Evolutionary conservation across 768 basidiomycete genomes (phyloP).

Genomic region (Pisolithus orientalis): DNA sequence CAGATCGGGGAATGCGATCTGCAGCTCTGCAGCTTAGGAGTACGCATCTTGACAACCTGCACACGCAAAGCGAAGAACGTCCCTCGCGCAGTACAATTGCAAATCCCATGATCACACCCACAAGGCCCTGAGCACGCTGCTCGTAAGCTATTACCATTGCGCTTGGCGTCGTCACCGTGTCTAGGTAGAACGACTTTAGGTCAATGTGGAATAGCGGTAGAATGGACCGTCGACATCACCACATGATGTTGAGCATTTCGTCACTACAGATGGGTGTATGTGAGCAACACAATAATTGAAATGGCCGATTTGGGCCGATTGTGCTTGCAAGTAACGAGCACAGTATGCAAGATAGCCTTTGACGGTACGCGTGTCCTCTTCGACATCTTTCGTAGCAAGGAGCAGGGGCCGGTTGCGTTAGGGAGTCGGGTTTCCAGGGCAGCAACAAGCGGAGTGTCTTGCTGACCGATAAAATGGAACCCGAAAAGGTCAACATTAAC

Average conservation of each 20-base stretch:
- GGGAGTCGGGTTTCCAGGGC: conserved; percentile 49
- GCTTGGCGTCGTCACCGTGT: conserved; percentile 37
- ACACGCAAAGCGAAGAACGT: conserved; percentile 62
- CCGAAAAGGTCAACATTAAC: conserved; percentile 61
- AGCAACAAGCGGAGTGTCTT: conserved; percentile 47
- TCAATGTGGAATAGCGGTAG: conserved; percentile 45
- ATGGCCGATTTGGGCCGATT: conserved; percentile 56
- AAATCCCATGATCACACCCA: conserved; percentile 55
- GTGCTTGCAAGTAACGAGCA: conserved; percentile 41
- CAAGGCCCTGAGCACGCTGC: conserved; percentile 50
- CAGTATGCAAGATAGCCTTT: conserved; percentile 59
- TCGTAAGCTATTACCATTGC: conserved; percentile 58
- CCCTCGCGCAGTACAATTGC: conserved; percentile 77
- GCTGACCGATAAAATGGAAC: conserved; percentile 52
- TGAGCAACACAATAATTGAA: conserved; percentile 69
- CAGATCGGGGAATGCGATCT: conserved; percentile 90
- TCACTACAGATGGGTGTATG: conserved; percentile 36
- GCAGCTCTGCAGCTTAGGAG: conserved; percentile 81
- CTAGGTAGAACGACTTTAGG: conserved; percentile 33
- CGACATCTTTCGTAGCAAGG: conserved; percentile 46
- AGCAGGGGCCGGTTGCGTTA: conserved; percentile 56
- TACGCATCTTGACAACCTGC: conserved; percentile 34
- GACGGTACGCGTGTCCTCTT: conserved; percentile 69
- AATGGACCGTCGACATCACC: conserved; percentile 39
- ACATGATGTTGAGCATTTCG: conserved; percentile 39